Percentiles rank a stretch among this genome's conserved stretches.
phyloP scores from a whole-genome alignment of 2,329 filamentous ascomycete genomes.

The Plectosphaerella plurivora region DNA sequence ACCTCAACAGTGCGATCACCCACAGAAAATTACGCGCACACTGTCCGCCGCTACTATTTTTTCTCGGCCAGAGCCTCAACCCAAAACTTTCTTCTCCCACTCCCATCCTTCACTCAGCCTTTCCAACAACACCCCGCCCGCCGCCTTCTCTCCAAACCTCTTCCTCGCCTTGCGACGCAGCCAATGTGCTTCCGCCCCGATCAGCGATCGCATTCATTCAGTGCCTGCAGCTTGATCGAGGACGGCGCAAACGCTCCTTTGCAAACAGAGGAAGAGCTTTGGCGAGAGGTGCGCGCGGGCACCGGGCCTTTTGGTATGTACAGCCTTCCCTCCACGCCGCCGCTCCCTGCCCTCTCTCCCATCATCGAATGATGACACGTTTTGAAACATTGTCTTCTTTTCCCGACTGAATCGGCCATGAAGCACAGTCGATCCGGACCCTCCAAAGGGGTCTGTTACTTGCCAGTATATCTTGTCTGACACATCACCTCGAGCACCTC shows the following conservation, averaged over 20 bases:
- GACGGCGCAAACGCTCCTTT: not conserved
- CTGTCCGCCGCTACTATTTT: constrained; percentile 1
- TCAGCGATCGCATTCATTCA: not conserved
- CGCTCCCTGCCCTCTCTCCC: constrained; percentile 1
- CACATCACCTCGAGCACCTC: constrained; percentile 3
- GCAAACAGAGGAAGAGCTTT: not conserved
- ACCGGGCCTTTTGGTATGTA: not conserved
- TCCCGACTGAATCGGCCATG: constrained; percentile 85
- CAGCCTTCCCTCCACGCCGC: constrained; percentile 4
- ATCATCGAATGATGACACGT: constrained; percentile 66
- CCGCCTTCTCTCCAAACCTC: not conserved
- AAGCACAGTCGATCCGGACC: constrained; percentile 70
- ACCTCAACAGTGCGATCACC: not conserved
- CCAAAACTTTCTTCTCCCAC: constrained; percentile 9
- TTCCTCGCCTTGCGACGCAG: not conserved
- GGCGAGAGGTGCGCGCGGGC: not conserved
- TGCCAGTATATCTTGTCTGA: constrained; percentile 88
- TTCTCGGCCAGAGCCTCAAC: constrained; percentile 14
- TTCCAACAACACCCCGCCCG: constrained; percentile 1
- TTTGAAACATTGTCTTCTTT: constrained; percentile 71
- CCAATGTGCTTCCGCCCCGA: not conserved
- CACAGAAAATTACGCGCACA: not conserved
- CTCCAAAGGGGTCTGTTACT: constrained; percentile 69
- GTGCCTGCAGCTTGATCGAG: not conserved
- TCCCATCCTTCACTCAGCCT: constrained; percentile 4